Base-by-base conservation (phyloP, 1,139 yeast genomes). In the Sugiyamaella grinbergsii region DNA sequence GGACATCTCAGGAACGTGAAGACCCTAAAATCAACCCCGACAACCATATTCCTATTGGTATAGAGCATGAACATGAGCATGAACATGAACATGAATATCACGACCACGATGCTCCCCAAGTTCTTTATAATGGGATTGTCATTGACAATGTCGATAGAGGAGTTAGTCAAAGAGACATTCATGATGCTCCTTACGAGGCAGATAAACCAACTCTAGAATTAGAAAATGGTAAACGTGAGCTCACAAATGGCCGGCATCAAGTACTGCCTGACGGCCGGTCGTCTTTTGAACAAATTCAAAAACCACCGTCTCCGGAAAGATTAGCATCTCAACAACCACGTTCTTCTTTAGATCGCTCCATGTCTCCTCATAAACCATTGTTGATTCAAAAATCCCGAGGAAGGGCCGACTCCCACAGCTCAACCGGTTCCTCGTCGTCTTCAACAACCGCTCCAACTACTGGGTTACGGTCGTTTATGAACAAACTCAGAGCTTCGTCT, bases 321-420 rank as follows among this genome's bases (percentile, higher is more conserved):
- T 5, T 4, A 11, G 6, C 32, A 4, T 4, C 13, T 19, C n/a
- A 33, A 8, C 38, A 10, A 5, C 11, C 39, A 16, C 23, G 29
- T 22, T n/a, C 46, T 16, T 22, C 22, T 2, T n/a, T 18, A 4
- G 43, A 40, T 4, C 34, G 13, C 7, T 23, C 26, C 5, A 11
- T 16, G 16, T 26, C 6, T 16, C 11, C 18, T 26, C 23, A 18
- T 29, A 32, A 46, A 29, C 53, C 50, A 8, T 29, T 47, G 16
- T 26, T 45, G 5, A 36, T 45, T 26, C 38, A 33, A 13, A 50
- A 42, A 36, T 36, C 47, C 6, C 32, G 51, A 16, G 43, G 39
- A 3, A 13, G 37, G 15, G 40, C 29, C 13, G 46, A 32, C 24
- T 31, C 49, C 3, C 32, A 33, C 20, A 42, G 31, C 29, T 31